A percentile compares a stretch with the other conserved stretches of the same genome.
Conservation (phyloP, 441 rosid genomes). For the Syzygium malaccense region DNA sequence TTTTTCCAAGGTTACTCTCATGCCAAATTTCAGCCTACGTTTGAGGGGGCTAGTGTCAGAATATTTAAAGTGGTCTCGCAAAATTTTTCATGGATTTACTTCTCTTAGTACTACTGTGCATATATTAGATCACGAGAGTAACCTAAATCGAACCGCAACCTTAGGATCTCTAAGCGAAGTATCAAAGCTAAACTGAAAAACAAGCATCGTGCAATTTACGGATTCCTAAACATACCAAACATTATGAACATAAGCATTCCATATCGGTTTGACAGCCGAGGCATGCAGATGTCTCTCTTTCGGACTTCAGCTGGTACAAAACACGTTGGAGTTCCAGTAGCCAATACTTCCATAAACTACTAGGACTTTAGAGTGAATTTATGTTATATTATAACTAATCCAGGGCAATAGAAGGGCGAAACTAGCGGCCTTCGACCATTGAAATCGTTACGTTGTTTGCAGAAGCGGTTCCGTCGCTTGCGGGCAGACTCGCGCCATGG, state of each 20-base stretch:
- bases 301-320: background rate
- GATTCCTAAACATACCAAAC: background rate
- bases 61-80: background rate
- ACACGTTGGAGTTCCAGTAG: background rate
- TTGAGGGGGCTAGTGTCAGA: background rate
- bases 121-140: background rate
- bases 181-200: background rate
- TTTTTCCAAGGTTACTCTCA: background rate
- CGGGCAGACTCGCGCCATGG: background rate
- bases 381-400: background rate
- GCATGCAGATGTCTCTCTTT: background rate
- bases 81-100: background rate
- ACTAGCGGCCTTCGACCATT: background rate
- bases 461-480: background rate
- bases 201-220: background rate
- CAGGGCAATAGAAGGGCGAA: background rate
- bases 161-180: too few species aligned
- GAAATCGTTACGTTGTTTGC: background rate
- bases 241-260: background rate
- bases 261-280: background rate
- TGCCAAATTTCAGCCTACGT: background rate
- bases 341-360: background rate
- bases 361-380: background rate
- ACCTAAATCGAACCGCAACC: background rate
- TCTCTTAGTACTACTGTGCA: background rate